These are phyloP conservation scores for Calonectria hawksworthii DNA, from an alignment of 2,329 filamentous ascomycete genomes.

Conservation along the genomic window DNA sequence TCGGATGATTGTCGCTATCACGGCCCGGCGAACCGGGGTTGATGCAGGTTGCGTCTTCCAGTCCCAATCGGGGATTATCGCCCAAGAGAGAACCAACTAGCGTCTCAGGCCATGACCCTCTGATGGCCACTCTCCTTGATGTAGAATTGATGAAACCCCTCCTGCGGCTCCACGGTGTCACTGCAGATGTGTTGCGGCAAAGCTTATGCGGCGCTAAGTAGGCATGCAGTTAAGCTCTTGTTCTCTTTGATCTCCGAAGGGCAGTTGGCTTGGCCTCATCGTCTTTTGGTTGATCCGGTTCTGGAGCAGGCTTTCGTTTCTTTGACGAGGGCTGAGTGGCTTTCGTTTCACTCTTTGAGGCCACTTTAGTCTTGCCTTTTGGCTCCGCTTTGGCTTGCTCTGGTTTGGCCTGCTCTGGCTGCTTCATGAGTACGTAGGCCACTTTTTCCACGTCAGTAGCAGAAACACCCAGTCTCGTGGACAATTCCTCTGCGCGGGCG, in stretches of 20 bases:
- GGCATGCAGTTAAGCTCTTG: slow-evolving; percentile 30
- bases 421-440: slow-evolving; percentile 76
- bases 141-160: not conserved
- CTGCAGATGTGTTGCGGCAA: not conserved
- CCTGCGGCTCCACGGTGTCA: not conserved
- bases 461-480: slow-evolving; percentile 64
- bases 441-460: slow-evolving; percentile 78
- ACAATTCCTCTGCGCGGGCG: slow-evolving; percentile 57
- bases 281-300: slow-evolving; percentile 27
- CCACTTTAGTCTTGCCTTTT: slow-evolving; percentile 24
- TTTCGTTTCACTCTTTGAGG: slow-evolving; percentile 23
- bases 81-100: not conserved
- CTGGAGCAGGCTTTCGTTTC: slow-evolving; percentile 41
- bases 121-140: not conserved
- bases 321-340: slow-evolving; percentile 17
- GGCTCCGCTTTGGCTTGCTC: not conserved
- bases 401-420: not conserved
- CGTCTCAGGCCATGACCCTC: not conserved
- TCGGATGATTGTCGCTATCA: slow-evolving; percentile 40
- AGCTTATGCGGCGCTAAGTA: not conserved
- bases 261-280: slow-evolving; percentile 29
- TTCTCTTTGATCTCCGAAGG: slow-evolving; percentile 44
- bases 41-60: not conserved
- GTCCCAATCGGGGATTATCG: slow-evolving; percentile 16
- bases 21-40: slow-evolving; percentile 40